A percentile compares a stretch with the other conserved stretches of the same genome.
These are phyloP conservation scores for Pseudonectria foliicola DNA, from an alignment of 2,329 filamentous ascomycete species.

Conservation along the genomic window DNA sequence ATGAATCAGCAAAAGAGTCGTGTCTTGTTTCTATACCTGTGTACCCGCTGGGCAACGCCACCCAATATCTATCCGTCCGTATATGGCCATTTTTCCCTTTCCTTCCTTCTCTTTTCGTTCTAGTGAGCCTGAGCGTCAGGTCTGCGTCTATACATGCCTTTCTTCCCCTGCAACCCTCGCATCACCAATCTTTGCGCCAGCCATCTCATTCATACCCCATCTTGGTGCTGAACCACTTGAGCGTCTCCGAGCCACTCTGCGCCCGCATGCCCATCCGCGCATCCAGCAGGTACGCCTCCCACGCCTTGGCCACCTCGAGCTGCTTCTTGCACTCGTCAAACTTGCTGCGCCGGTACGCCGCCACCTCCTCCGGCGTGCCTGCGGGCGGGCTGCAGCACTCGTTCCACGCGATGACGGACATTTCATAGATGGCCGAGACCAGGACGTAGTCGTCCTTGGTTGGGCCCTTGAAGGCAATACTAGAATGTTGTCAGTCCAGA, in stretches of 20 bases:
- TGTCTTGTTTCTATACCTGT: too few relatives aligned
- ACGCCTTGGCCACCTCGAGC: conserved; percentile 60
- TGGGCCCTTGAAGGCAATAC: conserved; percentile 48
- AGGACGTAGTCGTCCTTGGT: conserved; percentile 63
- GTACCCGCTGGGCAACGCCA: too few relatives aligned
- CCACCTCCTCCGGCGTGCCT: conserved; percentile 23
- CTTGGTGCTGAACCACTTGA: conserved; percentile 47
- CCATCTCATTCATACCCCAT: conserved; percentile 25
- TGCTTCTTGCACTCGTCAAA: conserved; percentile 55
- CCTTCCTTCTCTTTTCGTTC: too few relatives aligned
- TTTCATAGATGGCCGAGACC: conserved; percentile 78
- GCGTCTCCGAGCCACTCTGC: conserved; percentile 59
- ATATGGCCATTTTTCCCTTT: too few relatives aligned
- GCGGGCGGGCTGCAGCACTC: conserved; percentile 44
- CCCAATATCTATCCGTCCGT: too few relatives aligned
- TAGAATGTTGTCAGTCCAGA: conserved; percentile 18
- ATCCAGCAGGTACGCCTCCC: conserved; percentile 68
- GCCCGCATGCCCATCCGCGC: conserved; percentile 67
- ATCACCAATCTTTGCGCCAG: too few relatives aligned
- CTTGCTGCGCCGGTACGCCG: conserved; percentile 37
- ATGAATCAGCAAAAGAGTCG: too few relatives aligned
- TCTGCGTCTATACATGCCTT: conserved; percentile 3
- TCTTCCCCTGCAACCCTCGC: too few relatives aligned
- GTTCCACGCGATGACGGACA: conserved; percentile 74
- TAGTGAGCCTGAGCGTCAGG: conserved; percentile 1